These are phyloP conservation scores for Aspergillus avenaceus DNA, from an alignment of 495 filamentous ascomycete genomes.

Conservation along the genomic window DNA sequence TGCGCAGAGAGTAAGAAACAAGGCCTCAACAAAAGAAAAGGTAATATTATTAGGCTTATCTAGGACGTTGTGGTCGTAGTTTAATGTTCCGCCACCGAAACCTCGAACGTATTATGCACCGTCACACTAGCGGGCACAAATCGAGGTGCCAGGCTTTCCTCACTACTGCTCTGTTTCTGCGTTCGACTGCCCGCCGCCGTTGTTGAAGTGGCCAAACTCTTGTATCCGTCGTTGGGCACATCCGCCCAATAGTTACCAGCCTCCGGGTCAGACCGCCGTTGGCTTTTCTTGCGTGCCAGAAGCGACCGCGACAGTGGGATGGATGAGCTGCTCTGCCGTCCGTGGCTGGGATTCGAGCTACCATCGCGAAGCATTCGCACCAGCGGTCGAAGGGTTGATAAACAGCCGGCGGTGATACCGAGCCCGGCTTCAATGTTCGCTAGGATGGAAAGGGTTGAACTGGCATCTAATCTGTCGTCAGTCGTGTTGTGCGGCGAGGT, in stretches of 20 bases:
- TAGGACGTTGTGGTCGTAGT: not conserved
- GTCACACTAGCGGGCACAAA: not conserved
- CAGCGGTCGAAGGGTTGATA: constrained; percentile 33
- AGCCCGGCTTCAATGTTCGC: constrained; percentile 28
- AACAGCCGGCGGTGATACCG: constrained; percentile 33
- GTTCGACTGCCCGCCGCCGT: not conserved
- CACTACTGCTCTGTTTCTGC: not conserved
- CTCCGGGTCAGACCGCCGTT: not conserved
- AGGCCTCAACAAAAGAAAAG: too few relatives aligned
- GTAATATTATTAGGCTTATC: too few relatives aligned
- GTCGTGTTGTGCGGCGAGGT: too few relatives aligned
- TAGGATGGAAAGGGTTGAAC: constrained; percentile 18
- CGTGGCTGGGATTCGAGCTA: not conserved
- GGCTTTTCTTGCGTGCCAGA: not conserved
- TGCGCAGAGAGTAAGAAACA: too few relatives aligned
- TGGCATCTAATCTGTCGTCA: not conserved
- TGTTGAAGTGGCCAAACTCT: not conserved
- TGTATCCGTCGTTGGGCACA: not conserved
- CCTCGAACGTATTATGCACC: not conserved
- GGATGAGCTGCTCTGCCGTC: not conserved
- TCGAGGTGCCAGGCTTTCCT: not conserved
- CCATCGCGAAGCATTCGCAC: constrained; percentile 25
- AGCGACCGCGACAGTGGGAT: not conserved
- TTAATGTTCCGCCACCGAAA: not conserved
- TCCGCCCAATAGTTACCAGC: not conserved